Evolutionary conservation across 768 basidiomycete species (phyloP).

Genomic region (Myochromella boudieri): DNA sequence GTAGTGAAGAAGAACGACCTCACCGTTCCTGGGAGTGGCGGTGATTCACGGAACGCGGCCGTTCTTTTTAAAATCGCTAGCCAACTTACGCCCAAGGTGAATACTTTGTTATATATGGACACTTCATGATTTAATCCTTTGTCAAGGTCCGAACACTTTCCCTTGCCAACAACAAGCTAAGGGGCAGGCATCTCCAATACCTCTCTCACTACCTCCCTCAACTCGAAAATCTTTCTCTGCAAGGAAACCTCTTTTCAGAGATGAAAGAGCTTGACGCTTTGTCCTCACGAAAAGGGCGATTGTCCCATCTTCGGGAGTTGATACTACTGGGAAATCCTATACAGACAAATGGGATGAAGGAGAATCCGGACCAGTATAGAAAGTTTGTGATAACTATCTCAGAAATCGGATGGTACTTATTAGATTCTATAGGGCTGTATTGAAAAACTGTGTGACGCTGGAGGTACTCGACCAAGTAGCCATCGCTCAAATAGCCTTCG

Average conservation of each 20-base stretch:
- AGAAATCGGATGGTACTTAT: neutral
- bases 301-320: slow-evolving; percentile 68
- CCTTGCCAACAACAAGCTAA: slow-evolving; percentile 71
- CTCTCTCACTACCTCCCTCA: slow-evolving; percentile 77
- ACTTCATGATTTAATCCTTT: slow-evolving; percentile 9
- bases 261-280: slow-evolving; percentile 73
- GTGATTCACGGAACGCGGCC: slow-evolving; percentile 63
- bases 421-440: slow-evolving; percentile 60
- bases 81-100: slow-evolving; percentile 72
- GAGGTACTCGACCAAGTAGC: slow-evolving; percentile 83
- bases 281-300: slow-evolving; percentile 55
- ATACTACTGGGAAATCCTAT: slow-evolving; percentile 78
- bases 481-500: slow-evolving; percentile 79
- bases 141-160: slow-evolving; percentile 76
- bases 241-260: slow-evolving; percentile 69
- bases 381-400: slow-evolving; percentile 43
- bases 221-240: slow-evolving; percentile 76
- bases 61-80: slow-evolving; percentile 90
- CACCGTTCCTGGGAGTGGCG: slow-evolving; percentile 67
- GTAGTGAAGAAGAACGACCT: slow-evolving; percentile 72
- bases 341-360: slow-evolving; percentile 56
- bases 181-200: slow-evolving; percentile 56
- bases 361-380: slow-evolving; percentile 63
- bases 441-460: slow-evolving; percentile 77
- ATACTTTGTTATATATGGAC: neutral